These are phyloP conservation scores for Hypoxylon subgilvum DNA, from an alignment of 495 filamentous ascomycete genomes.

Conservation along the genomic window DNA sequence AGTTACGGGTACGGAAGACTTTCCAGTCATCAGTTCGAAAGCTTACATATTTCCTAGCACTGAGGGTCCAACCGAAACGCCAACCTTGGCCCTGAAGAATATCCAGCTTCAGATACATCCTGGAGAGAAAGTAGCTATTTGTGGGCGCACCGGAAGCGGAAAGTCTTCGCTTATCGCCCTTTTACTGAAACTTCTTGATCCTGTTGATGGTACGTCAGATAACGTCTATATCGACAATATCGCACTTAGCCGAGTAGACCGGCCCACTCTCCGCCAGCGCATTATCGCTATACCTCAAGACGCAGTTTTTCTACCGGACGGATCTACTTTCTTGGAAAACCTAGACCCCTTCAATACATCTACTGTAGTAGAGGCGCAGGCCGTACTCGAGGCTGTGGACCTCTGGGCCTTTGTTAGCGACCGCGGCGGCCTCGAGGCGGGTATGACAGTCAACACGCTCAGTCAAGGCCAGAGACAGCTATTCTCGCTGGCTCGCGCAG, in stretches of 20 bases:
- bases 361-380: constrained; percentile 47
- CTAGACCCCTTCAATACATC: constrained; percentile 48
- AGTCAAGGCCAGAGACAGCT: constrained; percentile 71
- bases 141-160: constrained; percentile 48
- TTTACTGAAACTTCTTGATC: constrained; percentile 47
- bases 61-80: constrained; percentile 2
- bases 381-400: constrained; percentile 56
- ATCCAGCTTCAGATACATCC: constrained; percentile 38
- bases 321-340: constrained; percentile 48
- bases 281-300: constrained; percentile 52
- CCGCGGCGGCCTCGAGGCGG: constrained; percentile 58
- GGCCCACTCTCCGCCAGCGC: constrained; percentile 32
- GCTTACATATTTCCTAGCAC: constrained; percentile 1
- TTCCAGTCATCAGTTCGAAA: not conserved
- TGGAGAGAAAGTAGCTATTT: constrained; percentile 48
- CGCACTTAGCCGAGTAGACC: constrained; percentile 38
- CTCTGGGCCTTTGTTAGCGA: constrained; percentile 56
- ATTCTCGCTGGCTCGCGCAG: constrained; percentile 65
- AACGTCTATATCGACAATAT: constrained; percentile 38
- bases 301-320: constrained; percentile 50
- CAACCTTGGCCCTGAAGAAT: constrained; percentile 30
- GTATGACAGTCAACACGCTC: constrained; percentile 58
- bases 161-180: constrained; percentile 45
- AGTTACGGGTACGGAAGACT: constrained; percentile 25
- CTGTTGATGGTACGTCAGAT: constrained; percentile 9